phyloP scores from a whole-genome alignment of 768 basidiomycete species.

The Ramaria sp. region DNA sequence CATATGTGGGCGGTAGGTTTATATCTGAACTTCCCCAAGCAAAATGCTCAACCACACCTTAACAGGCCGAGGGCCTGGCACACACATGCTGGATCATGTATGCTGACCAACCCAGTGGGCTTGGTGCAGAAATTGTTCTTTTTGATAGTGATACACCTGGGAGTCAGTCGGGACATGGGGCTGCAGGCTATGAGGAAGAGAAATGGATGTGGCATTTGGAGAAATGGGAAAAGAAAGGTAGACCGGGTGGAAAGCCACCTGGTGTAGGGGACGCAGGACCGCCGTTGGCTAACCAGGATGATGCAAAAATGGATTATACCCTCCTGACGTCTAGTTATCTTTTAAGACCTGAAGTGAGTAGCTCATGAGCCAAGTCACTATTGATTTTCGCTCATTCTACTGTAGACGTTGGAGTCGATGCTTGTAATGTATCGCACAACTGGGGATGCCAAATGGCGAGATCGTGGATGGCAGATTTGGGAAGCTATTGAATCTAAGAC shows the following conservation, averaged over 20 bases:
- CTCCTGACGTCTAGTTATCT: conserved; percentile 2
- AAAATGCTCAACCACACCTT: neutral
- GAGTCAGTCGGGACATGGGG: neutral
- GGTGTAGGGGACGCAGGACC: conserved; percentile 7
- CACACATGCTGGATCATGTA: conserved; percentile 18
- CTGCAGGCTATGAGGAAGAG: conserved; percentile 18
- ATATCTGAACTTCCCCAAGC: too few relatives aligned
- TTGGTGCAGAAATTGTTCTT: conserved; percentile 14
- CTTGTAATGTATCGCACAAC: conserved; percentile 65
- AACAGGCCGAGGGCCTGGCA: conserved; percentile 21
- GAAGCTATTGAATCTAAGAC: conserved; percentile 51
- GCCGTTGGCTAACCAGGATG: neutral
- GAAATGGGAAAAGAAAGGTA: conserved; percentile 12
- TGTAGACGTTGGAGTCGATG: conserved; percentile 60
- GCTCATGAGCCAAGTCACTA: conserved; percentile 2
- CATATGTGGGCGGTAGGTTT: conserved; percentile 14
- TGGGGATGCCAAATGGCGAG: conserved; percentile 56
- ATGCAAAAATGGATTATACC: conserved; percentile 10
- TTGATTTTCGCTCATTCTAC: neutral
- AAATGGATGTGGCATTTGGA: conserved; percentile 14
- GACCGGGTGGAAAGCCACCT: conserved; percentile 11
- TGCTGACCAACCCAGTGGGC: conserved; percentile 14
- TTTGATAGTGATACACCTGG: conserved; percentile 1
- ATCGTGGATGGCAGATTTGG: conserved; percentile 62
- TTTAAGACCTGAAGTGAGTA: conserved; percentile 19